Conservation (phyloP, 495 filamentous ascomycete genomes). For the Lepidopterella palustris region DNA sequence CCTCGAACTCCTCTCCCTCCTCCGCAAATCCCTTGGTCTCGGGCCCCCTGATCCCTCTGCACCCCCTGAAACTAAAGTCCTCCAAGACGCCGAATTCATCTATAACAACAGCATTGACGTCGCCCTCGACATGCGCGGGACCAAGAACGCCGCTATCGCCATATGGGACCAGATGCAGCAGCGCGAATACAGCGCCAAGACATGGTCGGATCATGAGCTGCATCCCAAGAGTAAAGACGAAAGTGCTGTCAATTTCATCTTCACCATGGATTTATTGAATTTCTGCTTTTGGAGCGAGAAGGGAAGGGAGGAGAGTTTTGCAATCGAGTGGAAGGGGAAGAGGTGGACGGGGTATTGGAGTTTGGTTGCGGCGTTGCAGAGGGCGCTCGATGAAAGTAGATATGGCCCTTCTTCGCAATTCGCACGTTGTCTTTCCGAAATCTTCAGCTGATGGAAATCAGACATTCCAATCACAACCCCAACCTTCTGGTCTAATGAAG, state of each 20-base stretch:
- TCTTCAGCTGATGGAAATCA: background rate
- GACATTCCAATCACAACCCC: slow-evolving; percentile 81
- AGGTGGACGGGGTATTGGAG: slow-evolving; percentile 95
- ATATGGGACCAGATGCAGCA: slow-evolving; percentile 78
- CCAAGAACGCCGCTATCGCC: slow-evolving; percentile 69
- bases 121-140: slow-evolving; percentile 67
- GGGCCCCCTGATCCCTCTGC: slow-evolving; percentile 26
- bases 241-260: slow-evolving; percentile 79
- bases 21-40: slow-evolving; percentile 70
- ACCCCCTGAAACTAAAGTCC: slow-evolving; percentile 70
- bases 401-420: slow-evolving; percentile 1
- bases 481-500: slow-evolving; percentile 76
- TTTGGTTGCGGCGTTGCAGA: slow-evolving; percentile 74
- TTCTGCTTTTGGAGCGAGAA: slow-evolving; percentile 91
- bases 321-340: slow-evolving; percentile 70
- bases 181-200: slow-evolving; percentile 73
- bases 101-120: slow-evolving; percentile 93
- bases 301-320: slow-evolving; percentile 57
- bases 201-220: slow-evolving; percentile 84
- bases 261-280: slow-evolving; percentile 93
- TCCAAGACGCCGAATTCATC: slow-evolving; percentile 75
- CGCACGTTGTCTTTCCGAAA: background rate
- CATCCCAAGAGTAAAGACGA: slow-evolving; percentile 77
- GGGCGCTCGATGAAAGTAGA: slow-evolving; percentile 82
- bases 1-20: slow-evolving; percentile 76